Base-by-base conservation (phyloP, 2,329 filamentous ascomycete species). In the Hymenoscyphus salicellus region DNA sequence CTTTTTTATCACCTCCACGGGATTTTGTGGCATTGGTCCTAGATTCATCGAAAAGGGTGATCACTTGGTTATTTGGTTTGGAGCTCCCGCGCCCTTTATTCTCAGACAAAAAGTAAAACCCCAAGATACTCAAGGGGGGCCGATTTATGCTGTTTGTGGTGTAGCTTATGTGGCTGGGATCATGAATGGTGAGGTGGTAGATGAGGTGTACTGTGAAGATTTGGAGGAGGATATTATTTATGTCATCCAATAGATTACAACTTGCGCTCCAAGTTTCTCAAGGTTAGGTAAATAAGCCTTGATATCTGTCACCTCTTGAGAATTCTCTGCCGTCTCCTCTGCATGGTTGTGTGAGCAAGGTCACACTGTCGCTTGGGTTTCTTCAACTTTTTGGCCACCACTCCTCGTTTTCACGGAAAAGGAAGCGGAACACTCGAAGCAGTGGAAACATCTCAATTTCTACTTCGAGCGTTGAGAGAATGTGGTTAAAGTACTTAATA, bases 151-250 rank as follows among this genome's bases (percentile, higher is more conserved):
- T 16, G 46, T 52, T 5, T 52, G 46, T 5, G 20, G 46, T 11
- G 46, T 52, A 20, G 46, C 46, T 11, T 52, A 52, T 23, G 20
- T 52, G 20, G 46, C 46, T 52, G 46, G 46, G 20, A 52, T 52
- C 23, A 52, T 52, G 46, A 20, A 26, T 33, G 58, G 58, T 28
- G 58, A 64, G 30, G 38, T 64, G 17, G 63, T 64, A 4, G 63
- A 61, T 57, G 63, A 64, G n/a, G 52, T 64, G 23, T 64, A 64
- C 33, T 64, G 63, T 33, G 58, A 64, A 17, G 58, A 64, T 38
- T 61, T 64, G 36, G 58, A 64, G 26, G 58, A 64, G 43, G 63
- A 61, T 36, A 36, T 41, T 26, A 1, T 32, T 2, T 64, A 59
- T 23, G 41, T 58, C 3, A 55, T 64, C 6, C 30, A 46, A 8